Evolutionary conservation across 1,139 yeast genomes (phyloP).

Genomic region (Debaryomycetaceae sp.): DNA sequence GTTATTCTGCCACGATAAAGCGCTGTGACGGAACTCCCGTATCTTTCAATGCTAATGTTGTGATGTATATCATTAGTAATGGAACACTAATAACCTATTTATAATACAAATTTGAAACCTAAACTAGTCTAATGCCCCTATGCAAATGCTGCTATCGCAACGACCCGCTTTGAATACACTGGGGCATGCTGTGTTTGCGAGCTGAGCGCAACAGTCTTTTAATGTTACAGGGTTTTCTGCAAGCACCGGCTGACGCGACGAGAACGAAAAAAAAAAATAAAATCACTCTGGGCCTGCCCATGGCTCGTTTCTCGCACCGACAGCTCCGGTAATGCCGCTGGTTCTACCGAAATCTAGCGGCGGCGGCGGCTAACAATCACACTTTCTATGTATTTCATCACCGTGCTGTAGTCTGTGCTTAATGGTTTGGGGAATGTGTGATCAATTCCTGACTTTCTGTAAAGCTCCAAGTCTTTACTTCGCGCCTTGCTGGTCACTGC

Average conservation of each 20-base stretch:
- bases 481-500: constrained; percentile 42
- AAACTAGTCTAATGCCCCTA: background rate
- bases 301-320: background rate
- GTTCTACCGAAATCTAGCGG: background rate
- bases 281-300: too few species aligned
- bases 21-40: too few species aligned
- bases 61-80: too few species aligned
- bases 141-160: too few species aligned
- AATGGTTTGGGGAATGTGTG: constrained; percentile 43
- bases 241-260: too few species aligned
- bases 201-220: background rate
- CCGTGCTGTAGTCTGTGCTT: constrained; percentile 11
- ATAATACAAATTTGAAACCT: background rate
- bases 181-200: too few species aligned
- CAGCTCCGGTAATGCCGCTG: background rate
- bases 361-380: constrained; percentile 1
- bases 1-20: too few species aligned
- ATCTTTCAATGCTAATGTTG: too few species aligned
- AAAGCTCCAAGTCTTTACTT: constrained; percentile 26
- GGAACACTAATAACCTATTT: too few species aligned
- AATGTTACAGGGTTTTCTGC: background rate
- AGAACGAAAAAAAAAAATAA: too few species aligned
- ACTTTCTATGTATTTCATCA: constrained; percentile 2
- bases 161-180: too few species aligned
- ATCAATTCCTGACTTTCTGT: constrained; percentile 37